These are phyloP conservation scores for Leishmania aethiopica DNA, from an alignment of 208 protist genomes.

Conservation along the genomic window DNA sequence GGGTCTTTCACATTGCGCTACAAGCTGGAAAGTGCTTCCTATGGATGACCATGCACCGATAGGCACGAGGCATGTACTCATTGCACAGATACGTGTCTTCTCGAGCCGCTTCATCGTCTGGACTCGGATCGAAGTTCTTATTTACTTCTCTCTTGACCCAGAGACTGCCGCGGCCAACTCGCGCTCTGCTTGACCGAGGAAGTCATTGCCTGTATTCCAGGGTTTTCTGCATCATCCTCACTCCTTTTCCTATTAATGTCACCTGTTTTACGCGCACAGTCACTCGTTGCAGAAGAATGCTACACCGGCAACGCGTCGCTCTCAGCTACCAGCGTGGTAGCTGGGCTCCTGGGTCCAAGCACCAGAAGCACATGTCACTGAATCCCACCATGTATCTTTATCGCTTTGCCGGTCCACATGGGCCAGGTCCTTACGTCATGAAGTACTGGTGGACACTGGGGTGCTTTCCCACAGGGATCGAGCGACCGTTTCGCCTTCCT, in stretches of 20 bases:
- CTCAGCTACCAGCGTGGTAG: conserved; percentile 81
- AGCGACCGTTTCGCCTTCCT: conserved; percentile 75
- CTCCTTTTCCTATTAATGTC: neutral
- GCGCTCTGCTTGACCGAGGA: neutral
- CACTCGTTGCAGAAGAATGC: conserved; percentile 19
- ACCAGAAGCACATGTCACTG: conserved; percentile 90
- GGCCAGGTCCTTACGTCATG: conserved; percentile 88
- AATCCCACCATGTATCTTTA: conserved; percentile 86
- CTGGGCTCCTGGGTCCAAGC: conserved; percentile 84
- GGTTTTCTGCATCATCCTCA: neutral
- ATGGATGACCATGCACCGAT: neutral
- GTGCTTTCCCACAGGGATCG: conserved; percentile 85
- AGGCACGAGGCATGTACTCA: neutral
- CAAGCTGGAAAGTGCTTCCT: neutral
- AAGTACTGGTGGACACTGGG: conserved; percentile 93
- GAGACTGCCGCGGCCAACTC: neutral
- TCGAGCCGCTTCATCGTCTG: neutral
- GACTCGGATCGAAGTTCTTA: neutral
- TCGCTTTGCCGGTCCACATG: conserved; percentile 75
- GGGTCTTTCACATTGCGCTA: neutral
- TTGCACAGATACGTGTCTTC: neutral
- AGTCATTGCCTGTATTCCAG: neutral
- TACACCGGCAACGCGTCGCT: conserved; percentile 12
- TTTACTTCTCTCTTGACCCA: neutral
- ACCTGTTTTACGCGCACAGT: neutral